Base-by-base conservation (phyloP, 1,284 basidiomycete species). In the Melampsora abietis-canadensis region DNA sequence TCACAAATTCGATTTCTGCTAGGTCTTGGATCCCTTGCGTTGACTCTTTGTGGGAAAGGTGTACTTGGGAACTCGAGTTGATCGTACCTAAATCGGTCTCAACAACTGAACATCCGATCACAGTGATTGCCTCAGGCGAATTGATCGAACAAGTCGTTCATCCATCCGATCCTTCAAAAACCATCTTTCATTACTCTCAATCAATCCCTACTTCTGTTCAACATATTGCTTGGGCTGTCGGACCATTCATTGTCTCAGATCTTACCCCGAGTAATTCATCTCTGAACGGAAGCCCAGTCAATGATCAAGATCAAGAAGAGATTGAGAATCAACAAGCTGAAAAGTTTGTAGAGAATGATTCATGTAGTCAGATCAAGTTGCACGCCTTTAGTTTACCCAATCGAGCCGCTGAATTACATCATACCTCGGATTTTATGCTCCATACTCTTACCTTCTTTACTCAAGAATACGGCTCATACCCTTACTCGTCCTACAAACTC, bases 21-120 rank as follows among this genome's bases (percentile, higher is more conserved):
- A 86, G 96, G 78, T 93, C 92, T 79, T 99, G 96, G 96, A 90
- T 98, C 12, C 96, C 96, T 4, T 99, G 96, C 79, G 84, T 98
- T 15, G 96, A 99, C 82, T 92, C 88, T 80, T 83, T 95, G 15
- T 97, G 93, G 92, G 95, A 97, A 82, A 89, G 92, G 79, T 97
- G 92, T 80, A 96, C 95, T 2, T 99, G 96, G 96, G 96, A 98
- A 81, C 90, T 98, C 69, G 92, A 98, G 81, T 92, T 97, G 81
- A 88, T 98, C 72, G 94, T 97, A 24, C 94, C 94, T 59, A 88
- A 90, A 76, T 66, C 24, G 15, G 19, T 31, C 4, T 4, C n/a
- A 37, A 60, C 21, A 27, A 34, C n/a, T 19, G 24, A 24, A 10
- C 24, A 51, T 34, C 63, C 30, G 7, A 90, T 92, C 4, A 85